Percentiles rank a stretch among this genome's conserved stretches.
Conservation (phyloP, 441 rosid species). For the Jatropha podagrica region DNA sequence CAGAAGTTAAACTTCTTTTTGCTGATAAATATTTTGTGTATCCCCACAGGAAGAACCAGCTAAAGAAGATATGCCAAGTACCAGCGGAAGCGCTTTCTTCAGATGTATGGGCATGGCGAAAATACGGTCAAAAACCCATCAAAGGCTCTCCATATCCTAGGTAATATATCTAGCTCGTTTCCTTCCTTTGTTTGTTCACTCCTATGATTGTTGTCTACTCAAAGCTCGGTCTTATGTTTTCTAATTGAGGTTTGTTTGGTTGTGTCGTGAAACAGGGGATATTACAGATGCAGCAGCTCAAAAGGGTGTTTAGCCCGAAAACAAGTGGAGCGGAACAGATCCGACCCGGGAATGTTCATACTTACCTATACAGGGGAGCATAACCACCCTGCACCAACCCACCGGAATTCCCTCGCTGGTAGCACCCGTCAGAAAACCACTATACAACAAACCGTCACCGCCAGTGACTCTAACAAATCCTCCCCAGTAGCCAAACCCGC, state of each 20-base stretch:
- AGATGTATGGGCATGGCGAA: conserved; percentile 94
- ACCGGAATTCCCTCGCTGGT: conserved; percentile 90
- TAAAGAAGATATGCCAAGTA: conserved; percentile 77
- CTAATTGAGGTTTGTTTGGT: neutral
- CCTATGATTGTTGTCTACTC: neutral
- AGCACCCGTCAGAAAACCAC: conserved; percentile 75
- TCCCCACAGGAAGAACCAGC: conserved; percentile 63
- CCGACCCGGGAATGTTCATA: conserved; percentile 83
- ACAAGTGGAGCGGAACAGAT: conserved; percentile 92
- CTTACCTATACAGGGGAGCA: conserved; percentile 97
- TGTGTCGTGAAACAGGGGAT: conserved; percentile 49
- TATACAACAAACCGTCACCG: conserved; percentile 34
- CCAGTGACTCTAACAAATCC: conserved; percentile 33
- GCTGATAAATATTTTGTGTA: neutral
- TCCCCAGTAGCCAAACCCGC: conserved; percentile 27
- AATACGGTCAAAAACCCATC: conserved; percentile 97
- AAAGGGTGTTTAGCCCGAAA: conserved; percentile 91
- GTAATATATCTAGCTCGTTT: conserved; percentile 23
- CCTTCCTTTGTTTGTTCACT: neutral
- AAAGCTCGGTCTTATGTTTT: neutral
- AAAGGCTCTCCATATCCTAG: conserved; percentile 96
- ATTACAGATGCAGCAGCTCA: conserved; percentile 89
- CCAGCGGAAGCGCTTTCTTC: conserved; percentile 81
- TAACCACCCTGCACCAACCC: conserved; percentile 88
- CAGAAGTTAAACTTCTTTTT: neutral